Base-by-base conservation (phyloP, 2,329 filamentous ascomycete genomes). In the Moelleriella libera region DNA sequence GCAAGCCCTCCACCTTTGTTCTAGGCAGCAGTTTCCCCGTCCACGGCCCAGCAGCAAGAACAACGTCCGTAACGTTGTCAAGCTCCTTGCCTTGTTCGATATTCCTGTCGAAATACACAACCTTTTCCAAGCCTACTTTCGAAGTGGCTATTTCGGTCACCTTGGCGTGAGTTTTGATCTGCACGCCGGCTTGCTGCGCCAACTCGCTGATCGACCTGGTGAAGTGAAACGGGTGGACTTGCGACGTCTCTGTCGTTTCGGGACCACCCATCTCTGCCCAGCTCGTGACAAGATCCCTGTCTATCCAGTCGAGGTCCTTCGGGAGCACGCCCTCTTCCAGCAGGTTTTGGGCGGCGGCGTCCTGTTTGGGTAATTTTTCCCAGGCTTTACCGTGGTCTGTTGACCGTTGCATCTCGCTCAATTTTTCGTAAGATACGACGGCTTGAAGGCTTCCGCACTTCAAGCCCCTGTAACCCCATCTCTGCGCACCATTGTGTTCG, bases 181-280 rank as follows among this genome's bases (percentile, higher is more conserved):
- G 75, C 53, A 76, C 79, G 2, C 85, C 85, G 30, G 73, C 75
- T 46, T 85, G 77, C 48, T 76, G 68, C 0, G 90, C 88, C 10
- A 96, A 72, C 41, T 78, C 70, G 5, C 85, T 86, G 64, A 97
- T 94, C 12, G 81, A 74, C 0, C 79, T 90, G 0, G 92, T 97
- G 60, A 98, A 97, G 43, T 88, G 81, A 51, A 83, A 85, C 0
- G 92, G 92, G 58, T 98, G 90, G 3, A 97, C 90, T 65, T 98
- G 92, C 0, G 92, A 86, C 1, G 92, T 97, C 51, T 88, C 85
- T 1, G 74, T 75, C 1, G 80, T 78, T 3, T 79, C 82, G 2
- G 69, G 68, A 1, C 60, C 54, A 29, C 87, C 88, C 88, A 97
- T 96, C 59, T 83, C 80, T 34, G 86, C 79, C 65, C 94, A 97